These are phyloP conservation scores for Tetrastigma voinierianum DNA, from an alignment of 164 flowering plant genomes.

Conservation along the genomic window DNA sequence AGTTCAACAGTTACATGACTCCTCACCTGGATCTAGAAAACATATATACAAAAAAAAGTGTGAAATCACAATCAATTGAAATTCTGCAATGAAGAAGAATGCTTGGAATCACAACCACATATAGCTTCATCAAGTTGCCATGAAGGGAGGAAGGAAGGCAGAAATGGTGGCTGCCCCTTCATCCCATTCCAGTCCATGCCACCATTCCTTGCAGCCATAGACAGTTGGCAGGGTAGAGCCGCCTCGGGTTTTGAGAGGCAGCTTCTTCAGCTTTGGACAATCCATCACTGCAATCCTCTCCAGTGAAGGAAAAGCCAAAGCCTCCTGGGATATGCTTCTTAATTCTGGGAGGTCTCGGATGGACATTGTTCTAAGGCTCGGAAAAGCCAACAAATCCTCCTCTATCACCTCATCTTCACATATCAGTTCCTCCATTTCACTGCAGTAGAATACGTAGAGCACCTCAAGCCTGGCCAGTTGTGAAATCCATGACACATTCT, in stretches of 20 bases:
- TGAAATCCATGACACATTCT: constrained; percentile 33
- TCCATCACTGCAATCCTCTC: constrained; percentile 28
- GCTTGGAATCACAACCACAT: neutral
- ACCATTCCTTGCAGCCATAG: constrained; percentile 33
- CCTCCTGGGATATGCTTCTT: constrained; percentile 16
- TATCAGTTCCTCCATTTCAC: constrained; percentile 28
- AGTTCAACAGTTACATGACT: too few species aligned
- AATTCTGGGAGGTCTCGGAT: constrained; percentile 28
- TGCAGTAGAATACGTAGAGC: constrained; percentile 28
- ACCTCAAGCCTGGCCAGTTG: constrained; percentile 29
- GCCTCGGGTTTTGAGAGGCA: constrained; percentile 16
- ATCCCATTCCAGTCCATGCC: constrained; percentile 38
- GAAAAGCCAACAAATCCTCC: constrained; percentile 21
- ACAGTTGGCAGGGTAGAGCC: constrained; percentile 17
- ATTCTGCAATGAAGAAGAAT: neutral
- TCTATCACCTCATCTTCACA: constrained; percentile 7
- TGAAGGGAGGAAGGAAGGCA: constrained; percentile 19
- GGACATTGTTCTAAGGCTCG: constrained; percentile 21
- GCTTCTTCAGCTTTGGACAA: constrained; percentile 34
- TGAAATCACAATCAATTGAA: neutral
- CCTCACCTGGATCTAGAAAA: neutral
- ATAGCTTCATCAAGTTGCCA: constrained; percentile 13
- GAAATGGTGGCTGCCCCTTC: constrained; percentile 14
- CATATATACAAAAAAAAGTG: neutral
- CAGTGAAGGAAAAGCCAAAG: constrained; percentile 24